phyloP scores from a whole-genome alignment of 2,329 filamentous ascomycete genomes.

The Blastomyces silverae region DNA sequence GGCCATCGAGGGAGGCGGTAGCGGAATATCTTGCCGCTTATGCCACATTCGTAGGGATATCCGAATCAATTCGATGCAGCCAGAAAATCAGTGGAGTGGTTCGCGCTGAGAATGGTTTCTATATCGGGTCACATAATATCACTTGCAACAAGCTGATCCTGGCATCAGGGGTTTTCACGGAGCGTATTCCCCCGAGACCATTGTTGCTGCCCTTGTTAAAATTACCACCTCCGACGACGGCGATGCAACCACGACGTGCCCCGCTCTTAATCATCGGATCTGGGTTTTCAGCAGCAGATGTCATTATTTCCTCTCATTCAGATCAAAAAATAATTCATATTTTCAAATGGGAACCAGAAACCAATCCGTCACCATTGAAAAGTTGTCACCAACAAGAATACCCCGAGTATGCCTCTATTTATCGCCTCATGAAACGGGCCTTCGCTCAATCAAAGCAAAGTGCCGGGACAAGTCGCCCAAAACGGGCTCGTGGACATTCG shows the following conservation, averaged over 20 bases:
- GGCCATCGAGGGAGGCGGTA: constrained; percentile 50
- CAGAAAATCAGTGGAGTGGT: constrained; percentile 41
- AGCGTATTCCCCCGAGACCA: constrained; percentile 47
- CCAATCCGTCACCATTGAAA: constrained; percentile 50
- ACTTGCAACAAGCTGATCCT: constrained; percentile 52
- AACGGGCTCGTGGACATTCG: constrained; percentile 31
- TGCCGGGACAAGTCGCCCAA: constrained; percentile 22
- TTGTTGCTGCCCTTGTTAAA: constrained; percentile 43
- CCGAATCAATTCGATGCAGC: constrained; percentile 42
- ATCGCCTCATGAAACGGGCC: constrained; percentile 54
- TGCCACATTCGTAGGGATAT: constrained; percentile 48
- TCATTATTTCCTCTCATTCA: constrained; percentile 50
- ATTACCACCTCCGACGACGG: constrained; percentile 25
- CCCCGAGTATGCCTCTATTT: constrained; percentile 56
- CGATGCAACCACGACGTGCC: constrained; percentile 19
- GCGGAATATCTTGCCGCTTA: constrained; percentile 52
- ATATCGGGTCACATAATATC: constrained; percentile 47
- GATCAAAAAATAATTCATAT: constrained; percentile 53
- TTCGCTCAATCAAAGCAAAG: constrained; percentile 25
- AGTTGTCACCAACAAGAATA: constrained; percentile 56
- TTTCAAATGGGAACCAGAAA: constrained; percentile 54
- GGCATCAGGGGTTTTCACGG: constrained; percentile 54
- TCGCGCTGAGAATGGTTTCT: constrained; percentile 44
- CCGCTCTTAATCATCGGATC: constrained; percentile 54
- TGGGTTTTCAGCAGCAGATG: constrained; percentile 56